A percentile compares a stretch with the other conserved stretches of the same genome.
Conservation (phyloP, 2,329 filamentous ascomycete genomes). For the Periconia digitata region DNA sequence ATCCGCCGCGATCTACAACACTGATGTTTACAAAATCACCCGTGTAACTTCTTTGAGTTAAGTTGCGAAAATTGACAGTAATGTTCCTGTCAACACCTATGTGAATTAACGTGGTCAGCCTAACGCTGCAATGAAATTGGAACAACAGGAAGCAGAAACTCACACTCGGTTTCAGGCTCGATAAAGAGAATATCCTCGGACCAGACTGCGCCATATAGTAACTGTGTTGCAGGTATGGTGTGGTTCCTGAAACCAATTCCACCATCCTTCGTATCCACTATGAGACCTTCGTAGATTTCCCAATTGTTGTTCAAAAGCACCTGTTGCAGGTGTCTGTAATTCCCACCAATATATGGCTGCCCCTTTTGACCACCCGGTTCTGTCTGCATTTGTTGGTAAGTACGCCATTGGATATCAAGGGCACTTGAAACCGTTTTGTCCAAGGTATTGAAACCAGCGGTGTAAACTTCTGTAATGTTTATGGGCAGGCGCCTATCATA, state of each 20-base stretch:
- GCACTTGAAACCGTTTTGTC: constrained; percentile 44
- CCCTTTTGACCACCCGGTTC: constrained; percentile 29
- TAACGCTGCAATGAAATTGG: constrained; percentile 39
- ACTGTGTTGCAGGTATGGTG: constrained; percentile 35
- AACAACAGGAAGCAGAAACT: constrained; percentile 46
- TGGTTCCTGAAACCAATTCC: constrained; percentile 52
- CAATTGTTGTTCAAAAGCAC: constrained; percentile 39
- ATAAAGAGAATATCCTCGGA: constrained; percentile 52
- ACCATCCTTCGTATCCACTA: constrained; percentile 46
- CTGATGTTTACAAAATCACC: no score
- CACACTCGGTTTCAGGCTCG: constrained; percentile 50
- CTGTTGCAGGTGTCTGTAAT: constrained; percentile 32
- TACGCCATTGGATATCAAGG: constrained; percentile 48
- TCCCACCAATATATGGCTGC: constrained; percentile 31
- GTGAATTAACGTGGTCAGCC: not conserved
- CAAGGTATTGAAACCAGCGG: constrained; percentile 36
- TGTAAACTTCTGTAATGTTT: constrained; percentile 40
- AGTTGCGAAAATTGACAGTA: constrained; percentile 28
- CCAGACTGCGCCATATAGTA: constrained; percentile 46
- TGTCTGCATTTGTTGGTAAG: constrained; percentile 17
- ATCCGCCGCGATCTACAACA: constrained; percentile 49
- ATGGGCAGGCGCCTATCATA: constrained; percentile 41
- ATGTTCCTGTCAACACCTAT: constrained; percentile 11
- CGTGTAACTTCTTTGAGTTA: no score
- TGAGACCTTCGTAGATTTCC: constrained; percentile 46